Percentiles rank a stretch among this genome's conserved stretches.
Conservation (phyloP, 371 early-diverging fungal genomes). For the Rozella allomycis region DNA sequence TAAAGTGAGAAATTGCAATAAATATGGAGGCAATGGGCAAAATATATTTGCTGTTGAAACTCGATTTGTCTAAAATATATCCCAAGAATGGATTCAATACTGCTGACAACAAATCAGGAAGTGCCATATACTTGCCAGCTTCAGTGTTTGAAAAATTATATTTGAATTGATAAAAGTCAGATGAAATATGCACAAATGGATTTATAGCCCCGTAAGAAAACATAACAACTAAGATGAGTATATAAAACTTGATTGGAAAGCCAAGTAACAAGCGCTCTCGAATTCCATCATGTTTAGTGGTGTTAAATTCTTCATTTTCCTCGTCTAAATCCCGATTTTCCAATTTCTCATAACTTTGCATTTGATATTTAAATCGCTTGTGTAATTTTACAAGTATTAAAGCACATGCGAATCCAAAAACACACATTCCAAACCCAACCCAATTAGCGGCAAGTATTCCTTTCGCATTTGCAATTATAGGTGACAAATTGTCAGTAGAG, state of each 20-base stretch:
- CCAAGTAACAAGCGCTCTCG: constrained; percentile 10
- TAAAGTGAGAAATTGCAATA: constrained; percentile 8
- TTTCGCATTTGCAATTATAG: constrained; percentile 12
- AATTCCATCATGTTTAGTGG: constrained; percentile 4
- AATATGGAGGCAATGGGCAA: constrained; percentile 20
- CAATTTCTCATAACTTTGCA: background rate
- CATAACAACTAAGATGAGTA: constrained; percentile 11
- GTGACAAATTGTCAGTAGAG: constrained; percentile 33
- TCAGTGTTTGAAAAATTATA: constrained; percentile 7
- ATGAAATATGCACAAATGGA: constrained; percentile 17
- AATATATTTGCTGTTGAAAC: constrained; percentile 13
- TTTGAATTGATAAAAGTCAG: constrained; percentile 5
- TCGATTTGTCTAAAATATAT: constrained; percentile 10
- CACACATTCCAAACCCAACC: constrained; percentile 19
- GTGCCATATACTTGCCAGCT: constrained; percentile 20
- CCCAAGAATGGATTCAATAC: constrained; percentile 1
- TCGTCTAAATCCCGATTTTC: background rate
- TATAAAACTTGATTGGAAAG: constrained; percentile 12
- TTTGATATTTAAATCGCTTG: background rate
- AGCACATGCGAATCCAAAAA: constrained; percentile 9
- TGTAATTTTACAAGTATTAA: constrained; percentile 6
- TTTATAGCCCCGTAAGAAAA: constrained; percentile 13
- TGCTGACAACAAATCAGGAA: constrained; percentile 3
- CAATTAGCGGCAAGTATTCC: constrained; percentile 14
- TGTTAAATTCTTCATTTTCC: background rate